phyloP scores from a whole-genome alignment of 495 filamentous ascomycete genomes.

The Podospora sp. region DNA sequence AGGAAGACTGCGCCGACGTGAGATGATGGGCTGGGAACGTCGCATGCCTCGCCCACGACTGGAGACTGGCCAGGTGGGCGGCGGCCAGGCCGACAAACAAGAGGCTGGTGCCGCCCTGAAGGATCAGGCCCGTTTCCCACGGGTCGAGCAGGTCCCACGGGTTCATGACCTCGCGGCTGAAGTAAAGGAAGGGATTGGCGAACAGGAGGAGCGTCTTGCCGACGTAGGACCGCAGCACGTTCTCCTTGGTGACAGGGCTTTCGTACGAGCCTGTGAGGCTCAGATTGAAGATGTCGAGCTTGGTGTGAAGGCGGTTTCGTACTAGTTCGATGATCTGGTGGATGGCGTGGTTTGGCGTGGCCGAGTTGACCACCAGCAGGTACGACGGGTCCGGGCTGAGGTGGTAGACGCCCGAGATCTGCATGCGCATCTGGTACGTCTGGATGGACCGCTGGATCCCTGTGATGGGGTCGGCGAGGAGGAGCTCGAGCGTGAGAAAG shows the following conservation, averaged over 20 bases:
- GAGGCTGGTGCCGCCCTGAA: slow-evolving; percentile 25
- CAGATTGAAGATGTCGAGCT: slow-evolving; percentile 33
- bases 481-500: slow-evolving; percentile 14
- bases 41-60: slow-evolving; percentile 4
- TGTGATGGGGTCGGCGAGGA: slow-evolving; percentile 11
- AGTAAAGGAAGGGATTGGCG: slow-evolving; percentile 30
- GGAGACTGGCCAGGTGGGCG: slow-evolving; percentile 3
- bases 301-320: slow-evolving; percentile 18
- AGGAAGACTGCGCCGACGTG: not conserved
- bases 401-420: slow-evolving; percentile 29
- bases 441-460: slow-evolving; percentile 15
- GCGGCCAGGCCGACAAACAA: slow-evolving; percentile 20
- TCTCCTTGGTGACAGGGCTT: slow-evolving; percentile 15
- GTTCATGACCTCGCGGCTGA: slow-evolving; percentile 18
- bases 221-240: slow-evolving; percentile 23
- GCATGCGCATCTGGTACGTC: slow-evolving; percentile 26
- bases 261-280: slow-evolving; percentile 29
- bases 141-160: slow-evolving; percentile 32
- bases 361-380: slow-evolving; percentile 29
- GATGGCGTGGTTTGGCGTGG: slow-evolving; percentile 27
- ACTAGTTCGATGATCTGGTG: slow-evolving; percentile 26
- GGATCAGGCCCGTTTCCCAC: slow-evolving; percentile 18
- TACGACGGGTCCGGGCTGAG: slow-evolving; percentile 23
- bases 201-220: slow-evolving; percentile 29
- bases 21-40: slow-evolving; percentile 3